These are phyloP conservation scores for Chrysoporthe puriensis DNA, from an alignment of 2,329 filamentous ascomycete species.

Conservation along the genomic window DNA sequence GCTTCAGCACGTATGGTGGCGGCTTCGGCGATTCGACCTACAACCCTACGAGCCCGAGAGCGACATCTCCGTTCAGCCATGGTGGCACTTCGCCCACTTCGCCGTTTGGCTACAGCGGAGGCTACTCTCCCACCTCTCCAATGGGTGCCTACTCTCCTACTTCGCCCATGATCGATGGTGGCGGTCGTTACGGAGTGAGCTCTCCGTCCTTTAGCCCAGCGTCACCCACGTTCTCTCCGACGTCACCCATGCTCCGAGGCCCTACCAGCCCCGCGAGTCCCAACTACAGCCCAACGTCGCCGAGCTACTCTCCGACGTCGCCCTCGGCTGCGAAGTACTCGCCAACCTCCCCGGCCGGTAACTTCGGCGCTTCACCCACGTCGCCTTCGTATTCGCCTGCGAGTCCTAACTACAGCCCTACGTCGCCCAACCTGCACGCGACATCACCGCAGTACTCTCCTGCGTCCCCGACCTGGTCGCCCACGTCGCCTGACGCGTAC, in stretches of 20 bases:
- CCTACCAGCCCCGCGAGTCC: conserved; percentile 60
- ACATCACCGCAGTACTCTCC: conserved; percentile 68
- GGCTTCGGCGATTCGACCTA: conserved; percentile 15
- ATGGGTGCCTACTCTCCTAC: conserved; percentile 77
- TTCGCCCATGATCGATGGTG: conserved; percentile 65
- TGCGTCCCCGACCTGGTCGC: conserved; percentile 77
- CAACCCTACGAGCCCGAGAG: conserved; percentile 63
- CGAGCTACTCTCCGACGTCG: conserved; percentile 66
- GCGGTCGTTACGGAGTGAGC: conserved; percentile 58
- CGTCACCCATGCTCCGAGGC: conserved; percentile 59
- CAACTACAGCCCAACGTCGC: conserved; percentile 68
- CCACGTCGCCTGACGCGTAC: conserved; percentile 69
- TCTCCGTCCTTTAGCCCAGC: conserved; percentile 64
- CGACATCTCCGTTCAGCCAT: conserved; percentile 73
- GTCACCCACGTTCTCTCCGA: conserved; percentile 66
- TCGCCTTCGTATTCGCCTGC: conserved; percentile 75
- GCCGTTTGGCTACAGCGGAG: conserved; percentile 60
- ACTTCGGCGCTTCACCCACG: conserved; percentile 67
- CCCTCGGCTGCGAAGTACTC: conserved; percentile 63
- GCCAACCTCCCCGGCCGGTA: conserved; percentile 72
- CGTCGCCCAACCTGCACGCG: conserved; percentile 60
- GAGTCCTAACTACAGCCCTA: conserved; percentile 73
- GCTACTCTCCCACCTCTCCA: conserved; percentile 79
- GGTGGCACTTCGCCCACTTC: conserved; percentile 64
- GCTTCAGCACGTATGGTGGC: conserved; percentile 43